Percentiles rank a stretch among this genome's conserved stretches.
phyloP scores from a whole-genome alignment of 2,329 filamentous ascomycete genomes.

The Endothia cerciana region DNA sequence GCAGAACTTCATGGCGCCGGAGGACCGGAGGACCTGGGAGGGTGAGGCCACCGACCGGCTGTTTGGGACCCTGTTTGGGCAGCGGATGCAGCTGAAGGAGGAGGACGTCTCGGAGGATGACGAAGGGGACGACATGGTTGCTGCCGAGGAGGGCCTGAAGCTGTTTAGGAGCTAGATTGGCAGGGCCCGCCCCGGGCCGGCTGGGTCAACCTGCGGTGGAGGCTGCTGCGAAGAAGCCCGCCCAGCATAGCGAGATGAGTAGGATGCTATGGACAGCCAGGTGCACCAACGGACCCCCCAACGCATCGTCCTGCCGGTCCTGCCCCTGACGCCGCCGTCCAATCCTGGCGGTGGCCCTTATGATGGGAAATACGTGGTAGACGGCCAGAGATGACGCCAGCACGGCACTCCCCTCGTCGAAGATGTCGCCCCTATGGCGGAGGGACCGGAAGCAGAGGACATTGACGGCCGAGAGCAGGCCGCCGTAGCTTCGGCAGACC shows the following conservation, averaged over 20 bases:
- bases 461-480: slow-evolving; percentile 49
- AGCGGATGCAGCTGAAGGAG: slow-evolving; percentile 68
- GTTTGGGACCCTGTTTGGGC: slow-evolving; percentile 75
- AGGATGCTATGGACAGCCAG: slow-evolving; percentile 46
- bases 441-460: slow-evolving; percentile 49
- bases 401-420: slow-evolving; percentile 40
- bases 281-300: slow-evolving; percentile 54
- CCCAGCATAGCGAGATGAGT: slow-evolving; percentile 41
- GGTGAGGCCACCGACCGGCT: slow-evolving; percentile 76
- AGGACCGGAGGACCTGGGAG: slow-evolving; percentile 81
- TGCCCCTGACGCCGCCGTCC: slow-evolving; percentile 24
- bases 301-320: slow-evolving; percentile 32
- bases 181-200: background rate
- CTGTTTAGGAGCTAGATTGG: slow-evolving; percentile 51
- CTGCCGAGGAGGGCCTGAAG: slow-evolving; percentile 57
- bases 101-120: slow-evolving; percentile 60
- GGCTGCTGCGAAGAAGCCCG: slow-evolving; percentile 3
- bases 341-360: slow-evolving; percentile 46
- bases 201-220: background rate
- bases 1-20: slow-evolving; percentile 96
- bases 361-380: slow-evolving; percentile 54
- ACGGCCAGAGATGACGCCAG: slow-evolving; percentile 47
- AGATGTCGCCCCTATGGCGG: slow-evolving; percentile 38
- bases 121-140: slow-evolving; percentile 49
- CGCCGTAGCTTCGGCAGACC: slow-evolving; percentile 52